A percentile compares a stretch with the other conserved stretches of the same genome.
Evolutionary conservation across 1,139 yeast species (phyloP).

Genomic region (Candida labiduridarum): DNA sequence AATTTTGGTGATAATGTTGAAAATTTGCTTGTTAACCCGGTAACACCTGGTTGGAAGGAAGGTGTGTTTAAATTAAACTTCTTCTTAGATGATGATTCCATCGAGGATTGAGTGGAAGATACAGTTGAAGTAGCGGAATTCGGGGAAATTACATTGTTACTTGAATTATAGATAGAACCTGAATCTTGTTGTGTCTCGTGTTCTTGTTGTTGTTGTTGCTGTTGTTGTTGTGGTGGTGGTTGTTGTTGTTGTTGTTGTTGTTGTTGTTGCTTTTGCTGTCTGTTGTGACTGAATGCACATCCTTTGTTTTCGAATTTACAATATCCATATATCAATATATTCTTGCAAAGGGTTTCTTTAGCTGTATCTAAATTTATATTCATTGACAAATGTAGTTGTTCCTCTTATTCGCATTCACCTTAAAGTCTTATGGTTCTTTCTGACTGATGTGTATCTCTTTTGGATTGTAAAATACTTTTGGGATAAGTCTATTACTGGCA

Average conservation of each 20-base stretch:
- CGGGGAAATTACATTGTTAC: slow-evolving; percentile 1
- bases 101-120: slow-evolving; percentile 7
- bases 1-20: slow-evolving; percentile 55
- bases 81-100: slow-evolving; percentile 26
- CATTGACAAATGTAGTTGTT: slow-evolving; percentile 23
- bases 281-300: slow-evolving; percentile 76
- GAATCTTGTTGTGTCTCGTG: neutral
- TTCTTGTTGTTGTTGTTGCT: slow-evolving; percentile 6
- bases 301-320: slow-evolving; percentile 91
- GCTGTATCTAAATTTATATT: slow-evolving; percentile 57
- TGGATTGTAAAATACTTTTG: neutral
- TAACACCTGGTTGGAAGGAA: slow-evolving; percentile 57
- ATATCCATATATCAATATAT: slow-evolving; percentile 82
- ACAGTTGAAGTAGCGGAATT: slow-evolving; percentile 8
- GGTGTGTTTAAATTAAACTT: slow-evolving; percentile 67
- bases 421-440: neutral
- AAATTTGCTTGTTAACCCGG: slow-evolving; percentile 40
- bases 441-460: neutral
- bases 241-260: slow-evolving; percentile 6
- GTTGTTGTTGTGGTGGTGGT: slow-evolving; percentile 5
- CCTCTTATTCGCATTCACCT: slow-evolving; percentile 1
- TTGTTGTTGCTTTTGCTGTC: slow-evolving; percentile 16
- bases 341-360: slow-evolving; percentile 81
- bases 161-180: slow-evolving; percentile 1
- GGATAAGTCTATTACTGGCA: slow-evolving; percentile 1